Conservation (phyloP, 345 rosid species). For the Gossypium thurberi region DNA sequence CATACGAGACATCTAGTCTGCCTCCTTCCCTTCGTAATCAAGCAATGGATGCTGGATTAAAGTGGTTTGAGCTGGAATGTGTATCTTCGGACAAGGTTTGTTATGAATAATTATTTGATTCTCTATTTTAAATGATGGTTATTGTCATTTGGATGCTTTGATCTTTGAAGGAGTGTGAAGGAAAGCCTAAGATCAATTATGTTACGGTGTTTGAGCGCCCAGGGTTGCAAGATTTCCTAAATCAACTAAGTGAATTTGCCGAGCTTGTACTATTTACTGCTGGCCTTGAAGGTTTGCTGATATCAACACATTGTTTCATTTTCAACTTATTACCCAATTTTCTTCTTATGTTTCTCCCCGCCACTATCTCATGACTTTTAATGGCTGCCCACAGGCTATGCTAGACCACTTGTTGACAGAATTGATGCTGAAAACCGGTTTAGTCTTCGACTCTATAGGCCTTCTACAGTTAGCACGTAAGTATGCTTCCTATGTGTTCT, state of each 20-base stretch:
- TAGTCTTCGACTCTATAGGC: conserved; percentile 77
- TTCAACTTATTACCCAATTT: neutral
- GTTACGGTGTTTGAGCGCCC: conserved; percentile 96
- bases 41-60: conserved; percentile 72
- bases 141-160: conserved; percentile 28
- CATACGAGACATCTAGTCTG: conserved; percentile 80
- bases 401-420: conserved; percentile 87
- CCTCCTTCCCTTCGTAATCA: conserved; percentile 57
- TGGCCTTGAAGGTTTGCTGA: conserved; percentile 79
- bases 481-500: conserved; percentile 15
- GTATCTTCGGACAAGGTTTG: conserved; percentile 84
- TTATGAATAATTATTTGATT: conserved; percentile 8
- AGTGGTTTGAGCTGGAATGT: conserved; percentile 90
- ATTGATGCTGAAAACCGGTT: conserved; percentile 69
- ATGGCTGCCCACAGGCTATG: conserved; percentile 54
- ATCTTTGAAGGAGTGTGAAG: conserved; percentile 62
- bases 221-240: conserved; percentile 70
- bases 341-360: neutral
- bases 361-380: neutral
- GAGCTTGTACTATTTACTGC: conserved; percentile 92
- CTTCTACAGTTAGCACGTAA: conserved; percentile 96
- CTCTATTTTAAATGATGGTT: conserved; percentile 1
- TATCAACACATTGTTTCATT: conserved; percentile 5
- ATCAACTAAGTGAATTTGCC: conserved; percentile 64
- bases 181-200: conserved; percentile 66